Conservation (phyloP, 2,329 filamentous ascomycete genomes). For the Cadophora gregata region DNA sequence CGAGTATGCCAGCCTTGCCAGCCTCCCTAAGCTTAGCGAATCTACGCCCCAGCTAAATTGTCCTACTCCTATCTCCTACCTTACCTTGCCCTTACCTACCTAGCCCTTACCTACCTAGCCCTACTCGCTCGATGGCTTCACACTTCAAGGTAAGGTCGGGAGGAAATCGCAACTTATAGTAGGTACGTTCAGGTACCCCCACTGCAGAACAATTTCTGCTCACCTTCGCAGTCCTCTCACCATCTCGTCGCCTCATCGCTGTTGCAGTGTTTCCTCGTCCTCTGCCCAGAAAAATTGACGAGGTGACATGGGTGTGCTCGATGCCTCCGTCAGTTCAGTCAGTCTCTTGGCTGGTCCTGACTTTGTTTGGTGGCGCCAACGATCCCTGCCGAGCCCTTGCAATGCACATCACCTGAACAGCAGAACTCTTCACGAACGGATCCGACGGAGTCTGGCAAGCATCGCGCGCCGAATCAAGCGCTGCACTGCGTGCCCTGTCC, state of each 20-base stretch:
- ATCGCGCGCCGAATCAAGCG: constrained; percentile 21
- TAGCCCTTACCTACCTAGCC: no score
- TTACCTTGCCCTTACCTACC: no score
- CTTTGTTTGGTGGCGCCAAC: constrained; percentile 13
- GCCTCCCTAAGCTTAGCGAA: no score
- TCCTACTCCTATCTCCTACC: no score
- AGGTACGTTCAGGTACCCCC: no score
- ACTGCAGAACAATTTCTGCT: not conserved
- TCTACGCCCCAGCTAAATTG: no score
- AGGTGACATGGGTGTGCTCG: not conserved
- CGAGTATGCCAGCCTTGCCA: no score
- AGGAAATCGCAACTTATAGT: no score
- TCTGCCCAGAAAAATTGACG: not conserved
- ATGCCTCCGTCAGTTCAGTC: not conserved
- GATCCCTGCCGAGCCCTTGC: constrained; percentile 15
- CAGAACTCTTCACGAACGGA: constrained; percentile 29
- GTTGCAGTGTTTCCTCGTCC: not conserved
- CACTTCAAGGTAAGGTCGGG: not conserved
- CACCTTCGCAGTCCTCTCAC: not conserved
- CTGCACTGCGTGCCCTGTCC: no score
- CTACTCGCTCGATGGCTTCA: not conserved
- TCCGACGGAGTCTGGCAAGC: constrained; percentile 30
- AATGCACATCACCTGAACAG: constrained; percentile 36
- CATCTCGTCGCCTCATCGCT: not conserved
- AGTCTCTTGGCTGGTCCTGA: constrained; percentile 9